Evolutionary conservation across 192 early-diverging fungal genomes (phyloP), one percentile per base, ranked within the genome.

Genomic region (Entomortierella beljakovae): DNA sequence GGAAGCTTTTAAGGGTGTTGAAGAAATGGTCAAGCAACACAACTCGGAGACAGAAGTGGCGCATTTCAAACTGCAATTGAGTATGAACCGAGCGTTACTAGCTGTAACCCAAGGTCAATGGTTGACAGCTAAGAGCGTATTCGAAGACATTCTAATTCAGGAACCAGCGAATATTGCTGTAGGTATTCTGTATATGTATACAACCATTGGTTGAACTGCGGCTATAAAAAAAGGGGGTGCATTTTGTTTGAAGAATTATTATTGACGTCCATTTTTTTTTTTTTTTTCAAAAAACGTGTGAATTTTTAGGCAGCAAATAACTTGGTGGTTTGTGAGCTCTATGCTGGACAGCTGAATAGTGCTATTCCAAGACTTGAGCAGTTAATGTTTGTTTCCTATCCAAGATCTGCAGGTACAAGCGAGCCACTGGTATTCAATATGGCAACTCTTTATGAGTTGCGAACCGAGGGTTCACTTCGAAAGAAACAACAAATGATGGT

Each of bases 401-500:
- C 83, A 5, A 77, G 70, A 8, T 71, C 84, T 23, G 84, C 85
- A 26, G 81, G 84, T 10, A 70, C 81, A 29, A 82, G 85, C 32
- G 84, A 84, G 57, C 72, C 82, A 10, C 60, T 80, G 15, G 57
- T 88, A 16, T 81, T 83, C 60, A 88, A 88, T 53, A 59, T 88
- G 71, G 85, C 84, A 54, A 88, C 83, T 6, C 71, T 88, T 22
- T 86, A 82, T 65, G 87, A 88, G 37, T 67, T 88, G 20, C 56
- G 87, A 22, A 83, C 76, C 20, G 87, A 84, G 50, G 66, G 61
- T 31, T 68, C 83, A 11, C 52, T 76, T 9, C 60, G 57, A 22
- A 82, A 73, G 57, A 88, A 88, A 59, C 59, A 83, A 13, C 71
- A 62, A 29, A 57, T 84, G 43, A 55, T 84, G 56, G 66, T 81